Base-by-base conservation (phyloP, 257 asterid species). In the Euphrasia confusa region DNA sequence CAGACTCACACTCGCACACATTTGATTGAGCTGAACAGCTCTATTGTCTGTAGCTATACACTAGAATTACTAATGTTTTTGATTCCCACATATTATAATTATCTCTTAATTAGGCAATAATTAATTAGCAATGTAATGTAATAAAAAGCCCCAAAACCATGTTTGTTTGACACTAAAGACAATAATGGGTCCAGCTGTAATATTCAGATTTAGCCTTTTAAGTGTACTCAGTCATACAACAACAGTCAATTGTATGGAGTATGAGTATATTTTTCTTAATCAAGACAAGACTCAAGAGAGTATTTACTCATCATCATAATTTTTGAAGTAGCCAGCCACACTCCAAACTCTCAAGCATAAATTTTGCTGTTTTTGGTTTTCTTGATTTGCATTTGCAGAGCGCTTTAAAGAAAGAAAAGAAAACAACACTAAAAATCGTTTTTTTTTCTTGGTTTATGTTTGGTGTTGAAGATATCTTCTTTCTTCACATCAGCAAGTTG, bases 181-280 rank as follows among this genome's bases (percentile, higher is more conserved):
- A 79, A 74, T 53, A 53, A 18, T 65, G 74, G 80, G 81, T 75
- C 86, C 90, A 83, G 89, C 95, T 83, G 88, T 88, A 72, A 76
- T 79, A 69, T 78, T 79, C 94, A 73, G 77, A 78, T 63, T 75
- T 62, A 61, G 26, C 60, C 40, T 54, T 58, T 58, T 5, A 64
- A 69, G 71, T 77, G 68, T 69, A 72, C 77, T 30, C 33, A 30
- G 33, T 30, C 33, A 30, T 21, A 21, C 24, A 21, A 21, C 24
- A 21, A 21, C 24, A 30, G 33, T 30, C 33, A 30, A 30, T 30
- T 30, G 33, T 30, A 30, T 30, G 33, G 24, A 21, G 24, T 30
- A 30, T 30, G 50, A 69, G 74, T 40, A 30, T 30, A 30, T 30
- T 30, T 30, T 30, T 2, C 0, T 3, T 30, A 3, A 30, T 30